Evolutionary conservation across 352 stramenopile species (phyloP).

Genomic region (Phytophthora fragariaefolia): DNA sequence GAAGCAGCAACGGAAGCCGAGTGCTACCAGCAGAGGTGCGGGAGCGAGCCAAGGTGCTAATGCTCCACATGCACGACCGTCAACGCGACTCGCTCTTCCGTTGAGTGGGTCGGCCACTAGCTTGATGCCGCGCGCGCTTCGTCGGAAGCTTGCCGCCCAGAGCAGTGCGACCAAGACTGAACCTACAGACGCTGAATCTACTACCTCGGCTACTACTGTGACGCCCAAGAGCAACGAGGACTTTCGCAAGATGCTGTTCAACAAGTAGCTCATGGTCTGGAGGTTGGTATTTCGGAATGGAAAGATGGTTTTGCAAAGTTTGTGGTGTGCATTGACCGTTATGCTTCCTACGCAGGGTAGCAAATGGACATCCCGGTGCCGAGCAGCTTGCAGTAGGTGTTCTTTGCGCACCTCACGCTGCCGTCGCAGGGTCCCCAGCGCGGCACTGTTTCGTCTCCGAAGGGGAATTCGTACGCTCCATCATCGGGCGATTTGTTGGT

Average conservation of each 20-base stretch:
- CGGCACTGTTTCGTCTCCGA: background rate
- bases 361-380: slow-evolving; percentile 20
- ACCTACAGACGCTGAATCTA: background rate
- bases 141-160: slow-evolving; percentile 39
- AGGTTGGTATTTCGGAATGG: slow-evolving; percentile 27
- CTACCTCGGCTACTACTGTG: background rate
- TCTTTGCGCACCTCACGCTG: slow-evolving; percentile 1
- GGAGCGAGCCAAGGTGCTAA: slow-evolving; percentile 18
- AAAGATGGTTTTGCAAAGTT: slow-evolving; percentile 9
- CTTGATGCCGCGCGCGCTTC: slow-evolving; percentile 64
- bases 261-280: slow-evolving; percentile 34
- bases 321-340: slow-evolving; percentile 18
- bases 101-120: slow-evolving; percentile 34
- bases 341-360: slow-evolving; percentile 23
- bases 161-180: slow-evolving; percentile 23
- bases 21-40: background rate
- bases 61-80: slow-evolving; percentile 30
- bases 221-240: slow-evolving; percentile 75
- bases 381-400: slow-evolving; percentile 24
- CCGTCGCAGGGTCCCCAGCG: slow-evolving; percentile 14
- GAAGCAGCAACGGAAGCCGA: slow-evolving; percentile 35
- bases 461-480: background rate
- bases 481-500: background rate
- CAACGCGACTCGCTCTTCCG: slow-evolving; percentile 36
- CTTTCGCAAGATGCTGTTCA: slow-evolving; percentile 71